Conservation (phyloP, 2,329 filamentous ascomycete species). For the Fusarium falciforme region DNA sequence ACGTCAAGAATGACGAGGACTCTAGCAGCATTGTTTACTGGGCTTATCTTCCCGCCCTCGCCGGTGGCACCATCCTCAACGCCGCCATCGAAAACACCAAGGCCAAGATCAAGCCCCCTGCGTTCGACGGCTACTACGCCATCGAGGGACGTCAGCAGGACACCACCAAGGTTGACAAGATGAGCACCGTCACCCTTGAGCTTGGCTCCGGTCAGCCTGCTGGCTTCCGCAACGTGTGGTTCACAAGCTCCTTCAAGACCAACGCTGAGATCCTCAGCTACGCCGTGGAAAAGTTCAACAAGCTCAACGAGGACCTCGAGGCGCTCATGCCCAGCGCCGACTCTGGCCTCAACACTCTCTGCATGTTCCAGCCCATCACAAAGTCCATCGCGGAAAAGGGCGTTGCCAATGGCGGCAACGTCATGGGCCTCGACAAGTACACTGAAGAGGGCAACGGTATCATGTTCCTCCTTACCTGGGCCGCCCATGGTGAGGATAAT, state of each 20-base stretch:
- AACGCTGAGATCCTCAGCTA: constrained; percentile 49
- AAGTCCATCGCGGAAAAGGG: constrained; percentile 46
- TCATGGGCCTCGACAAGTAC: constrained; percentile 48
- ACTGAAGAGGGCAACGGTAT: constrained; percentile 44
- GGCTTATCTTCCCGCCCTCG: constrained; percentile 46
- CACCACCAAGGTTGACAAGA: constrained; percentile 41
- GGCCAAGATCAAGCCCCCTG: constrained; percentile 41
- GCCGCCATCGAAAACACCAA: constrained; percentile 48
- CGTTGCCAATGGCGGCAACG: constrained; percentile 48
- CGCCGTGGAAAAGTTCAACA: constrained; percentile 46
- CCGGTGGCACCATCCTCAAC: constrained; percentile 47
- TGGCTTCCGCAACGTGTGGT: constrained; percentile 51
- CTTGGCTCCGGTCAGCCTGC: constrained; percentile 45
- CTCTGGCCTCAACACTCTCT: constrained; percentile 46
- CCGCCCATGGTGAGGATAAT: constrained; percentile 48
- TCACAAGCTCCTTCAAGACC: constrained; percentile 51
- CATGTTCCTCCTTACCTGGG: constrained; percentile 48
- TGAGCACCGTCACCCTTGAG: constrained; percentile 46
- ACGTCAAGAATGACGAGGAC: constrained; percentile 47
- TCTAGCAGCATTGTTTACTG: constrained; percentile 49
- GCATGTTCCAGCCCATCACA: constrained; percentile 49
- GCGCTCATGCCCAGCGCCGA: constrained; percentile 34
- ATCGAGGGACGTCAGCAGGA: constrained; percentile 40
- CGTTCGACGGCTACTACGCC: constrained; percentile 46
- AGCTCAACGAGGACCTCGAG: constrained; percentile 44